Evolutionary conservation across 306 rosid genomes (phyloP).

Genomic region (Ceratonia siliqua): DNA sequence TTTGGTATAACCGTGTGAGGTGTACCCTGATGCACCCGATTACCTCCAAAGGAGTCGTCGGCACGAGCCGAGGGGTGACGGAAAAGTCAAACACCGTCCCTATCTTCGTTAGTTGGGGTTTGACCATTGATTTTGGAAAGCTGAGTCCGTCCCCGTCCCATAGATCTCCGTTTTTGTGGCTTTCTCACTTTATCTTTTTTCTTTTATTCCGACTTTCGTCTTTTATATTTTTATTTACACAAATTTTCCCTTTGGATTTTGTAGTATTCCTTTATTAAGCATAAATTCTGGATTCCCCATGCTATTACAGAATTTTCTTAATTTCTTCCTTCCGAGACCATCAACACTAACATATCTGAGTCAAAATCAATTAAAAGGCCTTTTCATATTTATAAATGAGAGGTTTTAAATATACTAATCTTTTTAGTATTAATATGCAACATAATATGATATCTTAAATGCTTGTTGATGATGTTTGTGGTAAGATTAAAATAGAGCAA

Average conservation of each 20-base stretch:
- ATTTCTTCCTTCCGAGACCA: no score
- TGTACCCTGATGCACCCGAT: neutral
- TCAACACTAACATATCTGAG: neutral
- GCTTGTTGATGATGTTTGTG: no score
- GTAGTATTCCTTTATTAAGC: neutral
- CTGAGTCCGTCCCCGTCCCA: no score
- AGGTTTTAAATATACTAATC: no score
- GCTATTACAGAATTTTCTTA: no score
- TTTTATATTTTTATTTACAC: neutral
- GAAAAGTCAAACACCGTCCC: neutral
- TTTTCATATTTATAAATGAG: neutral
- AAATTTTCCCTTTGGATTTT: neutral
- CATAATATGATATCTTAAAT: no score
- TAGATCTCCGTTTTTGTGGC: neutral
- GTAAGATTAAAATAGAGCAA: no score
- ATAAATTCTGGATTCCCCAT: neutral
- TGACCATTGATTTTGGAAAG: neutral
- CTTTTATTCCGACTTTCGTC: neutral
- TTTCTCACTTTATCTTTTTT: no score
- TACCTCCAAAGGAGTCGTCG: no score
- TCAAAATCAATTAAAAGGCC: neutral
- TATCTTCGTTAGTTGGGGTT: neutral
- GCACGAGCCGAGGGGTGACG: neutral
- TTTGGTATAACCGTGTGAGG: no score
- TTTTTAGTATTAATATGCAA: no score